Percentiles rank a stretch among this genome's conserved stretches.
Conservation (phyloP, 192 early-diverging fungal species). For the Backusella sp. region DNA sequence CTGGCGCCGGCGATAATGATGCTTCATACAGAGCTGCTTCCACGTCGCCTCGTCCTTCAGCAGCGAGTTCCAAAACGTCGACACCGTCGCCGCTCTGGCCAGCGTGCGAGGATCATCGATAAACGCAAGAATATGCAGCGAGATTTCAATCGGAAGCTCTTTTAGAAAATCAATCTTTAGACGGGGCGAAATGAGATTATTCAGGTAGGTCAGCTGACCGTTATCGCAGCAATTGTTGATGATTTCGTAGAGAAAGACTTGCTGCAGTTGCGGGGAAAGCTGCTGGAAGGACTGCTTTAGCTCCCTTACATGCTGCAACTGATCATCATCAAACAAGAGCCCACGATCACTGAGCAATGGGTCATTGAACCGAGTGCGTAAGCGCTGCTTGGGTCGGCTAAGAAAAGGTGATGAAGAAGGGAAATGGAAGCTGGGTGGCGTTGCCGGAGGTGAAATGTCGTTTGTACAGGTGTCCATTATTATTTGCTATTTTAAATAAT, state of each 20-base stretch:
- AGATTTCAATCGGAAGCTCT: constrained; percentile 68
- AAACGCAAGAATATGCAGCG: constrained; percentile 80
- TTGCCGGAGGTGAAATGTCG: constrained; percentile 37
- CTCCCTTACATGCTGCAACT: constrained; percentile 18
- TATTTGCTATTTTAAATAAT: not conserved
- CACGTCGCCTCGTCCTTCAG: constrained; percentile 49
- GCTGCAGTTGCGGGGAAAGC: constrained; percentile 29
- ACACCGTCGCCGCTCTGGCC: constrained; percentile 69
- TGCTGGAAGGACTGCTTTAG: constrained; percentile 37
- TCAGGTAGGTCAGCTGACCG: constrained; percentile 47
- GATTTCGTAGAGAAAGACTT: constrained; percentile 41
- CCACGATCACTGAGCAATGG: not conserved
- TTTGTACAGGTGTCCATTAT: constrained; percentile 8
- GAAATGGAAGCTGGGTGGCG: constrained; percentile 28
- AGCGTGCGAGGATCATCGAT: constrained; percentile 80
- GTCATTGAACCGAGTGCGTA: constrained; percentile 15
- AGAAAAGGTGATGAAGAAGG: constrained; percentile 18
- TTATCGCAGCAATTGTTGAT: constrained; percentile 44
- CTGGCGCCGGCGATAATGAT: constrained; percentile 32
- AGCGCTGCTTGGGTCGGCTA: not conserved
- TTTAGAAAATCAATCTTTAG: constrained; percentile 91
- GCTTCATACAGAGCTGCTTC: constrained; percentile 37
- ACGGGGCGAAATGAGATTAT: constrained; percentile 49
- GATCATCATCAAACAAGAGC: constrained; percentile 18
- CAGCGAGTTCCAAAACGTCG: constrained; percentile 51